A percentile compares a stretch with the other conserved stretches of the same genome.
phyloP scores from a whole-genome alignment of 805 yeast species.

The Cyberlindnera nakhonratchasimensis region DNA sequence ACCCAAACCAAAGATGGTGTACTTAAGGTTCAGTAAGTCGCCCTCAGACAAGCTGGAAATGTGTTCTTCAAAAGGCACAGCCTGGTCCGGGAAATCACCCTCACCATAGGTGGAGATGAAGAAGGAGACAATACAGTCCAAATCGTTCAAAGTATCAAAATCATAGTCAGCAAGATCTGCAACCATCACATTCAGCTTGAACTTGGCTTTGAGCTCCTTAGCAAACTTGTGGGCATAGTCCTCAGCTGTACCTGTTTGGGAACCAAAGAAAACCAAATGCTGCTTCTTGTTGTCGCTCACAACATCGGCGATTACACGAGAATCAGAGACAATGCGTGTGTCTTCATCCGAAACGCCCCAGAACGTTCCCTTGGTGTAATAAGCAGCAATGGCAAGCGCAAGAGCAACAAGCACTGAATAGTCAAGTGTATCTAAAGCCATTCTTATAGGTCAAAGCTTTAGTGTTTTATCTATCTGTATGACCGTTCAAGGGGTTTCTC shows the following conservation, averaged over 20 bases:
- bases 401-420: slow-evolving; percentile 62
- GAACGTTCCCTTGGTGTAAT: slow-evolving; percentile 59
- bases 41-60: slow-evolving; percentile 54
- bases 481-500: neutral
- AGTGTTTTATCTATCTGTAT: neutral
- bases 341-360: slow-evolving; percentile 40
- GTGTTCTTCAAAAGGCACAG: slow-evolving; percentile 71
- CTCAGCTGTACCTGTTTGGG: slow-evolving; percentile 99
- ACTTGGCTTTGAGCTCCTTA: slow-evolving; percentile 80
- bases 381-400: slow-evolving; percentile 61
- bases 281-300: slow-evolving; percentile 64
- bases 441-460: slow-evolving; percentile 17
- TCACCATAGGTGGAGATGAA: slow-evolving; percentile 95
- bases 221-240: slow-evolving; percentile 90
- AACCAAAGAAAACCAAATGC: slow-evolving; percentile 80
- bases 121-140: slow-evolving; percentile 65
- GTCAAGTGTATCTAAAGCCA: slow-evolving; percentile 73
- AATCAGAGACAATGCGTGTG: slow-evolving; percentile 35
- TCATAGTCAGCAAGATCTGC: slow-evolving; percentile 90
- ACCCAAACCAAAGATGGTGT: slow-evolving; percentile 86
- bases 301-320: slow-evolving; percentile 57
- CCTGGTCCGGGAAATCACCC: slow-evolving; percentile 97
- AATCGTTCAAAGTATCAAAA: slow-evolving; percentile 65
- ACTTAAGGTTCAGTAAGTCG: slow-evolving; percentile 55
- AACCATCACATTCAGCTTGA: slow-evolving; percentile 76